Percentiles rank a stretch among this genome's conserved stretches.
Conservation (phyloP, 192 early-diverging fungal genomes). For the Haplosporangium gracile region DNA sequence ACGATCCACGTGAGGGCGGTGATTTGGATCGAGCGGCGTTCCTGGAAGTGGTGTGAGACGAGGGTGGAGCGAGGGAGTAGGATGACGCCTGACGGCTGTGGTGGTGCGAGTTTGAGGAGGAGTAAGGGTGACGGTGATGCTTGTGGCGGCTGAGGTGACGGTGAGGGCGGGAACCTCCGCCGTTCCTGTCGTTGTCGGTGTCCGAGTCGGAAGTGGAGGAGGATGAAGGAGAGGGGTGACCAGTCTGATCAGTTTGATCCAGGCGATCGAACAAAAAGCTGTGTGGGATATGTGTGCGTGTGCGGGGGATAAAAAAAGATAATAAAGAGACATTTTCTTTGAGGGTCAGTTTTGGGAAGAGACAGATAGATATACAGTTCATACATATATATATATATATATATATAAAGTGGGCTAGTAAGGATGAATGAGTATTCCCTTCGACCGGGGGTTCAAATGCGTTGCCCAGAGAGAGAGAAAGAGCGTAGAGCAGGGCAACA, state of each 20-base stretch:
- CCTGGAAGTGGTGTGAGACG: not conserved
- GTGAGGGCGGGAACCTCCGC: slow-evolving; percentile 8
- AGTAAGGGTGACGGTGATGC: slow-evolving; percentile 15
- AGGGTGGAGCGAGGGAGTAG: slow-evolving; percentile 7
- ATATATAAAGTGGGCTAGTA: not conserved
- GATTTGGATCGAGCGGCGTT: slow-evolving; percentile 20
- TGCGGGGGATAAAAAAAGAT: not conserved
- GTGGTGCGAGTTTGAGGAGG: not conserved
- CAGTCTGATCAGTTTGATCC: slow-evolving; percentile 32
- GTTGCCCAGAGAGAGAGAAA: not conserved
- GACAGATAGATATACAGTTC: too few species aligned
- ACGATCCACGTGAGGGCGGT: slow-evolving; percentile 38
- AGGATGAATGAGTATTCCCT: not conserved
- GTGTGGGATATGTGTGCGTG: not conserved
- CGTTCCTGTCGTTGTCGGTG: slow-evolving; percentile 22
- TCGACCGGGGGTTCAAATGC: not conserved
- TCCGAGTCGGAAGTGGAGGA: slow-evolving; percentile 36
- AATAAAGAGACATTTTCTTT: not conserved
- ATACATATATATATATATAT: too few species aligned
- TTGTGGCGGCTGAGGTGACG: slow-evolving; percentile 21
- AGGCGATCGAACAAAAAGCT: slow-evolving; percentile 57
- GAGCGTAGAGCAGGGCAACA: not conserved
- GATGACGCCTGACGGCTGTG: not conserved
- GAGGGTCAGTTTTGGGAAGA: not conserved
- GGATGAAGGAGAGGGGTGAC: slow-evolving; percentile 19